Conservation (phyloP, 2,329 filamentous ascomycete genomes). For the Aspergillus ochraceus region DNA sequence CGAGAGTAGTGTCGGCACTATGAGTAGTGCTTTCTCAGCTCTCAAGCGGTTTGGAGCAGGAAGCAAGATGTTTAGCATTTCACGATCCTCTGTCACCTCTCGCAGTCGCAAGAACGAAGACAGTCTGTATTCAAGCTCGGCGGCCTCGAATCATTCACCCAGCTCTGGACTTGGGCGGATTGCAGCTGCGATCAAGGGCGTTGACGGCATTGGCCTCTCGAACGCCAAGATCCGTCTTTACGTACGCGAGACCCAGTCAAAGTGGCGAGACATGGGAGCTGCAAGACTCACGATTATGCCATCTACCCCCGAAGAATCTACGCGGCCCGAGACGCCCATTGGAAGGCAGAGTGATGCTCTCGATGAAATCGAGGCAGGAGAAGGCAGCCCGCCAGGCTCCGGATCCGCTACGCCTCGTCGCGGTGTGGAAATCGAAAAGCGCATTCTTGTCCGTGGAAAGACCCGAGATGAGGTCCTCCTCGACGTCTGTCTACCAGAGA, state of each 20-base stretch:
- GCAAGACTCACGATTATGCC: conserved; percentile 80
- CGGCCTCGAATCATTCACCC: conserved; percentile 51
- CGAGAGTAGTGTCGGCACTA: conserved; percentile 72
- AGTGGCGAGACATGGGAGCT: conserved; percentile 90
- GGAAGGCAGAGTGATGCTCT: conserved; percentile 47
- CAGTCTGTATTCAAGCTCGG: conserved; percentile 62
- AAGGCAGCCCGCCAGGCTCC: conserved; percentile 28
- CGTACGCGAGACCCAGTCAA: conserved; percentile 68
- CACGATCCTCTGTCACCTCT: conserved; percentile 70
- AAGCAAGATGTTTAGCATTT: conserved; percentile 77
- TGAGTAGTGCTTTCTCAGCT: conserved; percentile 75
- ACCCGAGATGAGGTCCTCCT: conserved; percentile 67
- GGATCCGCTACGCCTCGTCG: conserved; percentile 40
- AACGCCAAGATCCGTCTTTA: conserved; percentile 88
- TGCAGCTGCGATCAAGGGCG: conserved; percentile 49
- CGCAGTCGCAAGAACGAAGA: conserved; percentile 50
- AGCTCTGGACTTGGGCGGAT: conserved; percentile 58
- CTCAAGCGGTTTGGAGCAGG: conserved; percentile 73
- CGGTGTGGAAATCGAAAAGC: conserved; percentile 74
- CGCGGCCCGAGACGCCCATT: conserved; percentile 46
- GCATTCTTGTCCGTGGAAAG: conserved; percentile 75
- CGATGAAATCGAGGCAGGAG: conserved; percentile 16
- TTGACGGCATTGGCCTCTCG: conserved; percentile 62
- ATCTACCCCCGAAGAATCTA: conserved; percentile 38
- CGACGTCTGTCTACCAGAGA: conserved; percentile 81